A percentile compares a stretch with the other conserved stretches of the same genome.
Conservation (phyloP, 805 yeast genomes). For the Sugiyamaella mastotermitis region DNA sequence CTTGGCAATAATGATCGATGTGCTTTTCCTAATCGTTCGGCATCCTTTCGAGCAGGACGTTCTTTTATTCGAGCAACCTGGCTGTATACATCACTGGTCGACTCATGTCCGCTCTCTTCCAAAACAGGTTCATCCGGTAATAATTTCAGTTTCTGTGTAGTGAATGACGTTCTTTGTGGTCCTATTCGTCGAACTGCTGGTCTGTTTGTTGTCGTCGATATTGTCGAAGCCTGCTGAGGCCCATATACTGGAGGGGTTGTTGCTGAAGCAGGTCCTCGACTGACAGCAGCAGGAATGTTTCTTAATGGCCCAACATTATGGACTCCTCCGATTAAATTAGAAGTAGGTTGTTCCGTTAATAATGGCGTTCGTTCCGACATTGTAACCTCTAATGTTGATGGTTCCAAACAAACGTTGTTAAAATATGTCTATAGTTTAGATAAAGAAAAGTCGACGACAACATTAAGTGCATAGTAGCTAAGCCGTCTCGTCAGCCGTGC, state of each 20-base stretch:
- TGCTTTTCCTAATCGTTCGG: slow-evolving; percentile 84
- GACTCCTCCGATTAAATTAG: too few species aligned
- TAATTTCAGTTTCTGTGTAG: slow-evolving; percentile 80
- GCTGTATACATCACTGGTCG: slow-evolving; percentile 59
- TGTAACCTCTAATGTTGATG: too few species aligned
- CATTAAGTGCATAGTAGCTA: too few species aligned
- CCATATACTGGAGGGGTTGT: not conserved
- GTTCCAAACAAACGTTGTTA: too few species aligned
- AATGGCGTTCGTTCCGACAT: too few species aligned
- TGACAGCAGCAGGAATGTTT: too few species aligned
- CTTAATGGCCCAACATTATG: too few species aligned
- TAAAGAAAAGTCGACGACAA: too few species aligned
- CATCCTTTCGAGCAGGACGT: slow-evolving; percentile 84
- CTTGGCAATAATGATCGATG: slow-evolving; percentile 81
- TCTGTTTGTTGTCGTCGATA: slow-evolving; percentile 6
- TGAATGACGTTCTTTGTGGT: slow-evolving; percentile 70
- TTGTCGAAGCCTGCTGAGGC: slow-evolving; percentile 2
- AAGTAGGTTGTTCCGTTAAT: too few species aligned
- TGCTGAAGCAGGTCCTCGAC: too few species aligned
- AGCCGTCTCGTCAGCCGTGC: too few species aligned
- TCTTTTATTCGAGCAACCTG: slow-evolving; percentile 82
- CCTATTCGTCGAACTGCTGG: slow-evolving; percentile 23
- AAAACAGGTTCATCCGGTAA: slow-evolving; percentile 53
- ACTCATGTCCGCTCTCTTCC: slow-evolving; percentile 21
- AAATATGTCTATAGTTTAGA: too few species aligned